These are phyloP conservation scores for Rutstroemia sp. DNA, from an alignment of 2,329 filamentous ascomycete genomes.

Conservation along the genomic window DNA sequence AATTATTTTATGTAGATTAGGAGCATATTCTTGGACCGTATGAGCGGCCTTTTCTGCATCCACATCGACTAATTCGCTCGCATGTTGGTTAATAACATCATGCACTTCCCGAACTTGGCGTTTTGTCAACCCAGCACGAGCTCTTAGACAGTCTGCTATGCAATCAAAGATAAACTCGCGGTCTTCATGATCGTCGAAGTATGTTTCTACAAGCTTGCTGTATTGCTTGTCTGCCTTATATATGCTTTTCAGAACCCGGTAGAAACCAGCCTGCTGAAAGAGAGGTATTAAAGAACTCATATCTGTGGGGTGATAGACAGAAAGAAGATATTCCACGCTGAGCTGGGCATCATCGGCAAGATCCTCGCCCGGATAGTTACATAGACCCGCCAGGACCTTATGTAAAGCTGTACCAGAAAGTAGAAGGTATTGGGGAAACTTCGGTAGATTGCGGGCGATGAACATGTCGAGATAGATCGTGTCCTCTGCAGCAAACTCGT, in stretches of 20 bases:
- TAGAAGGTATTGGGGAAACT: conserved; percentile 92
- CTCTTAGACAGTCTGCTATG: conserved; percentile 65
- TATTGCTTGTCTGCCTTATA: conserved; percentile 77
- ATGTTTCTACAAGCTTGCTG: conserved; percentile 67
- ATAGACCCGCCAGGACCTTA: conserved; percentile 72
- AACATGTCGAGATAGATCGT: conserved; percentile 98
- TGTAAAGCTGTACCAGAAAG: conserved; percentile 81
- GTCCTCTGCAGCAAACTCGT: conserved; percentile 69
- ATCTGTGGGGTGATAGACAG: conserved; percentile 85
- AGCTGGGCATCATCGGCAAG: conserved; percentile 90
- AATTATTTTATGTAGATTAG: conserved; percentile 48
- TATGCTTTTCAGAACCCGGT: conserved; percentile 82
- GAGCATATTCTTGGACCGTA: conserved; percentile 47
- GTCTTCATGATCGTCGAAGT: conserved; percentile 78
- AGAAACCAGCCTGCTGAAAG: conserved; percentile 76
- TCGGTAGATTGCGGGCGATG: conserved; percentile 87
- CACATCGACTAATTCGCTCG: conserved; percentile 48
- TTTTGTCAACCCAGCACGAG: conserved; percentile 52
- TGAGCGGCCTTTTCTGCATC: conserved; percentile 49
- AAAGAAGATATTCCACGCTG: conserved; percentile 92
- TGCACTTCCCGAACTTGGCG: conserved; percentile 70
- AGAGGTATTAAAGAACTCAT: conserved; percentile 67
- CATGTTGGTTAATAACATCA: conserved; percentile 48
- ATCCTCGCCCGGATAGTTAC: conserved; percentile 71
- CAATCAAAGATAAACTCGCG: conserved; percentile 70